phyloP scores from a whole-genome alignment of 192 early-diverging fungal species.

The Cladochytrium replicatum region DNA sequence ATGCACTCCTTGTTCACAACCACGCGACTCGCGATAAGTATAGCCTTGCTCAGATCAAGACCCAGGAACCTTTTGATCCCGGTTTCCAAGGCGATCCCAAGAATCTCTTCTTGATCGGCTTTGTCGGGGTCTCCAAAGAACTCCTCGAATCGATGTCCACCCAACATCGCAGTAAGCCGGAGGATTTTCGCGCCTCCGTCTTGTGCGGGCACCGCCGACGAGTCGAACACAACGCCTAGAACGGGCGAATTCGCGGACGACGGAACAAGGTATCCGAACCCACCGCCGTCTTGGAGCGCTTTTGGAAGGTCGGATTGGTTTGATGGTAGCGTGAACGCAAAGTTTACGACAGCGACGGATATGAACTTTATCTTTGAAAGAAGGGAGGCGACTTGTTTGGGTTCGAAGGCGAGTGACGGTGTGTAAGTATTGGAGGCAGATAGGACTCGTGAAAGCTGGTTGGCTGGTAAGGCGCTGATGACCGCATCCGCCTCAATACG shows the following conservation, averaged over 20 bases:
- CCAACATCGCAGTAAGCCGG: constrained; percentile 84
- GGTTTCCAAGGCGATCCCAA: constrained; percentile 40
- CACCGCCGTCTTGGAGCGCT: constrained; percentile 54
- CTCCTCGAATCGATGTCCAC: constrained; percentile 63
- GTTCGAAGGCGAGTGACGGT: no score
- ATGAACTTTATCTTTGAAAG: constrained; percentile 56
- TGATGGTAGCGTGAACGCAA: no score
- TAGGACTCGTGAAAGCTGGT: constrained; percentile 36
- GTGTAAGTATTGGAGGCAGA: constrained; percentile 13
- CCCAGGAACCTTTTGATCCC: constrained; percentile 53
- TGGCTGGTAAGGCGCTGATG: constrained; percentile 59
- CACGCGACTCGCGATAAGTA: constrained; percentile 38
- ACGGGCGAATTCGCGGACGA: constrained; percentile 40
- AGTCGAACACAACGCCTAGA: constrained; percentile 84
- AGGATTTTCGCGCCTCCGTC: constrained; percentile 29
- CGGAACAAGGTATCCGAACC: constrained; percentile 89
- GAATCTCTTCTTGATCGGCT: constrained; percentile 16
- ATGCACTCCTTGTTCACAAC: constrained; percentile 68
- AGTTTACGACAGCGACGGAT: constrained; percentile 76
- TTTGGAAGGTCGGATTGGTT: constrained; percentile 21
- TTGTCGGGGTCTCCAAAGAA: constrained; percentile 36
- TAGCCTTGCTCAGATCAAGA: not conserved
- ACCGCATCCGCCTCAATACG: constrained; percentile 39
- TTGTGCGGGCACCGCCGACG: constrained; percentile 61
- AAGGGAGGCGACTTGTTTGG: constrained; percentile 15